Evolutionary conservation across 176 grass and related monocot species (phyloP).

Genomic region (Juncus inflexus): DNA sequence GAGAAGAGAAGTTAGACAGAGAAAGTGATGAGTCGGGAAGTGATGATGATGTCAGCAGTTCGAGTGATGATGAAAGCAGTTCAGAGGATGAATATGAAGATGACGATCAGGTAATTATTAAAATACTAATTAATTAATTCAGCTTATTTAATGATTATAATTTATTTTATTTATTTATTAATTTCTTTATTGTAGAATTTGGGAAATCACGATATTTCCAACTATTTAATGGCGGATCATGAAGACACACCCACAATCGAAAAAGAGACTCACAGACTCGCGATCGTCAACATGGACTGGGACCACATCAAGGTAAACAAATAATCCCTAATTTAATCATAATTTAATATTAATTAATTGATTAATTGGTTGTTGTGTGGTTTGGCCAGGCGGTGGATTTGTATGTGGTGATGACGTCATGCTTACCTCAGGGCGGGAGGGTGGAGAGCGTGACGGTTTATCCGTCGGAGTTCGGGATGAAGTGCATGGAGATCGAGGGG

Average conservation of each 20-base stretch:
- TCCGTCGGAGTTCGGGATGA: slow-evolving; percentile 81
- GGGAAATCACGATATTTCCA: slow-evolving; percentile 57
- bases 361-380: neutral
- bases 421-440: slow-evolving; percentile 57
- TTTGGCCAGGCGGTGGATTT: slow-evolving; percentile 73
- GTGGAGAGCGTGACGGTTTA: slow-evolving; percentile 64
- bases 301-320: slow-evolving; percentile 79
- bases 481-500: slow-evolving; percentile 79
- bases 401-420: slow-evolving; percentile 85
- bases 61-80: slow-evolving; percentile 32
- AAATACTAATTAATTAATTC: neutral
- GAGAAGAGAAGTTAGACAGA: slow-evolving; percentile 11
- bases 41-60: slow-evolving; percentile 24
- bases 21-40: slow-evolving; percentile 28
- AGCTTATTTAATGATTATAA: neutral
- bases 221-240: slow-evolving; percentile 62
- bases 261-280: slow-evolving; percentile 76
- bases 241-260: slow-evolving; percentile 65
- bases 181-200: slow-evolving; percentile 39
- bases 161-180: neutral
- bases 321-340: neutral
- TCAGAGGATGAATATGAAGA: slow-evolving; percentile 38
- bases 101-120: slow-evolving; percentile 43
- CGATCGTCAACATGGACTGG: slow-evolving; percentile 95
- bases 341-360: neutral